phyloP scores from a whole-genome alignment of 148 eudicot species.

The Diospyros kaki region DNA sequence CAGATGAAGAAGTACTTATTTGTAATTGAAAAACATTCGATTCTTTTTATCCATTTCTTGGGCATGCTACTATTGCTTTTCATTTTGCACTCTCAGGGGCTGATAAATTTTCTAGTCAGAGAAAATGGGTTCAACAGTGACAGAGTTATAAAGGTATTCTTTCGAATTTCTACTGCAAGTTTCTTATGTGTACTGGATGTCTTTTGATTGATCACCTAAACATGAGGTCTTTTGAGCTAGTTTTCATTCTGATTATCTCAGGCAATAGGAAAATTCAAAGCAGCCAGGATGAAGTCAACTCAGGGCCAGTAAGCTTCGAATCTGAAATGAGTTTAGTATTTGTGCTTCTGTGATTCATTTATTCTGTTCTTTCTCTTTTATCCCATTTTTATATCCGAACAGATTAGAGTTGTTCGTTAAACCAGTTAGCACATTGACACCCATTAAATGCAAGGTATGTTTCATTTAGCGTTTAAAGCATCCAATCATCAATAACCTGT shows the following conservation, averaged over 20 bases:
- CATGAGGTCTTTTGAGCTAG: neutral
- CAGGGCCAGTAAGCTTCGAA: conserved; percentile 68
- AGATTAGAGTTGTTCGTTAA: conserved; percentile 81
- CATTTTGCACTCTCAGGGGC: conserved; percentile 49
- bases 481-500: neutral
- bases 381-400: conserved; percentile 24
- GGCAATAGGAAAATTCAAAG: conserved; percentile 96
- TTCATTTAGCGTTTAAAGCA: conserved; percentile 7
- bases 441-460: conserved; percentile 80
- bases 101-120: conserved; percentile 75
- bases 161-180: conserved; percentile 4
- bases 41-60: neutral
- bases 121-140: conserved; percentile 95
- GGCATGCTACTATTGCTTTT: conserved; percentile 5
- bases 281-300: conserved; percentile 80
- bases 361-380: neutral
- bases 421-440: conserved; percentile 58
- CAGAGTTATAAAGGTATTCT: conserved; percentile 70
- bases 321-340: conserved; percentile 1
- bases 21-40: conserved; percentile 7
- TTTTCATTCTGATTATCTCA: conserved; percentile 16
- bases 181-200: neutral
- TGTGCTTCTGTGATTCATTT: conserved; percentile 1
- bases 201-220: neutral
- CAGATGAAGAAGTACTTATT: conserved; percentile 80